Evolutionary conservation across 2,329 filamentous ascomycete species (phyloP).

Genomic region (Fusarium neocosmosporiellum): DNA sequence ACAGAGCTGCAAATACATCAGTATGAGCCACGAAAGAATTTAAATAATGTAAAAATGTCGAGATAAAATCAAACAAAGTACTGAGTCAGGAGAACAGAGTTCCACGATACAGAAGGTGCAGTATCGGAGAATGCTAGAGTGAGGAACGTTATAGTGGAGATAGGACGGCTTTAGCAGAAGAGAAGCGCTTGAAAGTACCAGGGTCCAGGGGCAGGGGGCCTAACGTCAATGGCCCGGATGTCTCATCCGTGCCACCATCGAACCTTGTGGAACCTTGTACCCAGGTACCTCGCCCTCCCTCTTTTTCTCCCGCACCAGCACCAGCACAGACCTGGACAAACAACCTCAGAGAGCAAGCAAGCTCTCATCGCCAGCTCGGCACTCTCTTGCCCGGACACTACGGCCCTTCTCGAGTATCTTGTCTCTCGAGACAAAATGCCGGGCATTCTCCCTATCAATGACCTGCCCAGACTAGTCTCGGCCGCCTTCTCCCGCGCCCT

Average conservation of each 20-base stretch:
- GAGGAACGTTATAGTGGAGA: background rate
- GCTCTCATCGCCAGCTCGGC: background rate
- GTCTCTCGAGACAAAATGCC: conserved; percentile 46
- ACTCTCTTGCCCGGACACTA: background rate
- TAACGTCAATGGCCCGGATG: background rate
- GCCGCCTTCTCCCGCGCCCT: conserved; percentile 61
- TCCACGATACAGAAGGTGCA: background rate
- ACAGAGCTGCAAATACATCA: background rate
- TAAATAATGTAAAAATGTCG: background rate
- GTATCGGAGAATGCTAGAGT: background rate
- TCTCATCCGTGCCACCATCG: background rate
- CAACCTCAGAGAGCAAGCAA: background rate
- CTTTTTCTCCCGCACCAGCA: background rate
- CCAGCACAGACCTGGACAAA: background rate
- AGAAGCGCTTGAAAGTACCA: background rate
- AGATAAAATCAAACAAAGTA: background rate
- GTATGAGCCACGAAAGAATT: no score
- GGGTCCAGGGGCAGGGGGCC: background rate
- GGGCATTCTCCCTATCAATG: conserved; percentile 52
- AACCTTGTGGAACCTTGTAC: background rate
- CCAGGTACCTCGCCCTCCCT: background rate
- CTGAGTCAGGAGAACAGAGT: background rate
- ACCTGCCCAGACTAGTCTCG: conserved; percentile 64
- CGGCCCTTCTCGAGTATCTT: background rate
- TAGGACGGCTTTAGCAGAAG: background rate